These are phyloP conservation scores for Gnomoniopsis smithogilvyi DNA, from an alignment of 2,329 filamentous ascomycete species.

Conservation along the genomic window DNA sequence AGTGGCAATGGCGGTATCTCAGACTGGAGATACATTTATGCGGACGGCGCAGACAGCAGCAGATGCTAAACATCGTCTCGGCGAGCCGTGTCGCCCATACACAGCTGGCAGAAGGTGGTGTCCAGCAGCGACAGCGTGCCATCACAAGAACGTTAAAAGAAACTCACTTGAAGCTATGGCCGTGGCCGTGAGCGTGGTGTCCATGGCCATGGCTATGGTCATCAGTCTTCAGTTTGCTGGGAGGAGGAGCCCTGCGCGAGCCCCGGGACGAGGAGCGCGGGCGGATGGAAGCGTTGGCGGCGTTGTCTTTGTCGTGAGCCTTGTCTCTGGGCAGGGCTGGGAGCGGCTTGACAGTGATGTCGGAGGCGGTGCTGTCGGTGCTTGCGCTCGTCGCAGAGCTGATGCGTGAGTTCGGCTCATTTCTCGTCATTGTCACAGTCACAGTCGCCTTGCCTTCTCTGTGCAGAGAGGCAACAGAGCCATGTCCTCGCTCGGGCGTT, in stretches of 20 bases:
- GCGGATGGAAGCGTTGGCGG: slow-evolving; percentile 30
- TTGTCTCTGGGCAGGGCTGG: slow-evolving; percentile 28
- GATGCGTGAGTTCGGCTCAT: slow-evolving; percentile 62
- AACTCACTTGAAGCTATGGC: slow-evolving; percentile 38
- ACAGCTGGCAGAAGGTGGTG: slow-evolving; percentile 21
- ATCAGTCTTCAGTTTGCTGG: slow-evolving; percentile 53
- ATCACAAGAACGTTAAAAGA: slow-evolving; percentile 20
- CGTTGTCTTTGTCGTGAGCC: slow-evolving; percentile 13
- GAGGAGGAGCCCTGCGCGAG: slow-evolving; percentile 34
- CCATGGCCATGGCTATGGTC: slow-evolving; percentile 33
- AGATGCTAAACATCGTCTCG: slow-evolving; percentile 15
- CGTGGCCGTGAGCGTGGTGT: not conserved
- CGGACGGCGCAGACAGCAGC: slow-evolving; percentile 4
- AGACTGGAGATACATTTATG: too few relatives aligned
- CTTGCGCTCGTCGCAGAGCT: slow-evolving; percentile 64
- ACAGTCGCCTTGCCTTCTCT: slow-evolving; percentile 16
- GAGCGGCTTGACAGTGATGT: slow-evolving; percentile 57
- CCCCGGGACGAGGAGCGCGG: slow-evolving; percentile 25
- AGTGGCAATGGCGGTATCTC: not conserved
- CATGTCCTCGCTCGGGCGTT: slow-evolving; percentile 15
- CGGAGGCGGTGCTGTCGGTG: slow-evolving; percentile 64
- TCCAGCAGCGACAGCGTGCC: slow-evolving; percentile 1
- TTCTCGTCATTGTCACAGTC: slow-evolving; percentile 59
- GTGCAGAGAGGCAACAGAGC: slow-evolving; percentile 16
- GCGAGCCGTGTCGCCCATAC: slow-evolving; percentile 21